Base-by-base conservation (phyloP, 352 stramenopile genomes). In the Phytophthora melonis region DNA sequence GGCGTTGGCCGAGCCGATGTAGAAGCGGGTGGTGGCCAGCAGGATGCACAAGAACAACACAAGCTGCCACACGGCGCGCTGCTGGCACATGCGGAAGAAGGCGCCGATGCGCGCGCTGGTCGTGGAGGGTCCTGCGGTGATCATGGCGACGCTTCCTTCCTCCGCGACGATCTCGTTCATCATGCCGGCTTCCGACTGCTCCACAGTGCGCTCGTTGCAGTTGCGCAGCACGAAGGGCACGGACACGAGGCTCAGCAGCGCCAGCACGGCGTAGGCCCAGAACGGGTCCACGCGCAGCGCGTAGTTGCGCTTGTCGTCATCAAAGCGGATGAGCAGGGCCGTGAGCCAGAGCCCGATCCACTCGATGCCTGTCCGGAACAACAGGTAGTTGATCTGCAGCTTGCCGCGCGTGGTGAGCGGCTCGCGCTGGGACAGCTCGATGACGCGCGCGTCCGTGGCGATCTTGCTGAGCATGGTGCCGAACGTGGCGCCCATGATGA, bases 391-490 rank as follows among this genome's bases (percentile, higher is more conserved):
- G 70, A 92, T 93, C 81, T 97, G 90, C 14, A 92, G 77, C 21
- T 79, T 82, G 27, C 90, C 90, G 13, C 88, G 87, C 52, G 75
- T 83, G 21, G 75, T 87, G 39, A 93, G 80, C 11, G 87, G 81
- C 74, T 97, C 90, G 21, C 84, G 81, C 69, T 95, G 88, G 32
- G 88, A 93, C 21, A 95, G 66, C 70, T 95, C 87, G 59, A 97
- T 93, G 50, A 93, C 72, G 50, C 88, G 88, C 27, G 89, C 85
- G 72, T 98, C 90, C 32, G 85, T 90, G 47, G 88, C 87, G 59
- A 97, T 88, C 72, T 97, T 95, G 57, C 82, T 86, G 72, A 97
- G 79, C 66, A 97, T 89, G 36, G 92, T 95, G 49, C 91, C 92
- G 53, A 92, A 79, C 21, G 87, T 92, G 4, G 91, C 80, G 16